Conservation (phyloP, 345 rosid species). For the Gossypium rotundifolium region DNA sequence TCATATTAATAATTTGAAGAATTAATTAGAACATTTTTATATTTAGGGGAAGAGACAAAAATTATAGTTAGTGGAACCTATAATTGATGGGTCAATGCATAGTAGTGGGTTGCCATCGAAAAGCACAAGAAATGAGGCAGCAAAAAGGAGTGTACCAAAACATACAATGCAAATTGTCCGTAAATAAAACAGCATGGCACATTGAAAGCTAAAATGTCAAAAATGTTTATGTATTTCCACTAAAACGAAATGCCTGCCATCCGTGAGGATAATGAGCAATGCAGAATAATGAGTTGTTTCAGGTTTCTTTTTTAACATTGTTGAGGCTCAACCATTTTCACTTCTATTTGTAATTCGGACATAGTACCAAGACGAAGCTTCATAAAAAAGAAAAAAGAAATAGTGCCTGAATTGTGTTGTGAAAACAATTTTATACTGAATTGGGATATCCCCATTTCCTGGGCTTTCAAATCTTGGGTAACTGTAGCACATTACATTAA, state of each 20-base stretch:
- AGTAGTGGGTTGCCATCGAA: background rate
- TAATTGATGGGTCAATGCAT: background rate
- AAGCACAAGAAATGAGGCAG: background rate
- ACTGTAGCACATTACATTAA: too few species aligned
- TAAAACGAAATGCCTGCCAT: background rate
- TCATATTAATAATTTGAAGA: too few species aligned
- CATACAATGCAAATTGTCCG: too few species aligned
- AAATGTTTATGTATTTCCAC: background rate
- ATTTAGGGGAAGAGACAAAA: background rate
- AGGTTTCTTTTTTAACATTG: too few species aligned
- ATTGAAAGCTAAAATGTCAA: background rate
- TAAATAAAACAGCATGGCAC: background rate
- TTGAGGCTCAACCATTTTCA: conserved; percentile 1
- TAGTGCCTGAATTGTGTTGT: too few species aligned
- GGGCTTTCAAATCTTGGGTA: too few species aligned
- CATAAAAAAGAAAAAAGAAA: too few species aligned
- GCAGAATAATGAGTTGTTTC: background rate
- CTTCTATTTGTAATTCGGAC: background rate
- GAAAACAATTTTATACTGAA: too few species aligned
- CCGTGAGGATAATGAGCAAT: background rate
- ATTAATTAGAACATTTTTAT: too few species aligned
- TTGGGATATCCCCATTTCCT: too few species aligned
- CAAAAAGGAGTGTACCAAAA: background rate
- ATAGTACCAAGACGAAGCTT: background rate
- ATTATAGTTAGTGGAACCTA: background rate